phyloP scores from a whole-genome alignment of 164 flowering plant genomes.

The Nymphaea colorata region DNA sequence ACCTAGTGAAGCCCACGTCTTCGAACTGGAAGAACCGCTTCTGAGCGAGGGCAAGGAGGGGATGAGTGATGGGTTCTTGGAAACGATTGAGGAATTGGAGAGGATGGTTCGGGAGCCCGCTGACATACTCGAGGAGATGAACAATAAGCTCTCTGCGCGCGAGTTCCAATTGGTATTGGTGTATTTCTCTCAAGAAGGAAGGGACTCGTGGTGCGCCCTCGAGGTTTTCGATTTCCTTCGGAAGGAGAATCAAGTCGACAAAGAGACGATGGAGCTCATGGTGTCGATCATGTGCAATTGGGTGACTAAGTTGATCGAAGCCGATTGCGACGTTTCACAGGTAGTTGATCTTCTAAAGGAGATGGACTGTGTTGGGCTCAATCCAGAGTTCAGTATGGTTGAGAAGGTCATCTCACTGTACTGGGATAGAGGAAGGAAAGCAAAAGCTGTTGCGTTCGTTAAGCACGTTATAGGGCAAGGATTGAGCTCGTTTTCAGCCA shows the following conservation, averaged over 20 bases:
- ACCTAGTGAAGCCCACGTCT: neutral
- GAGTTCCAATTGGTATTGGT: slow-evolving; percentile 81
- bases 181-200: slow-evolving; percentile 84
- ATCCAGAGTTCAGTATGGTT: slow-evolving; percentile 74
- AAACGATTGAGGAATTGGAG: slow-evolving; percentile 86
- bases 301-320: slow-evolving; percentile 69
- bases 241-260: slow-evolving; percentile 75
- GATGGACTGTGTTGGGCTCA: slow-evolving; percentile 92
- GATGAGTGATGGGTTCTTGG: slow-evolving; percentile 67
- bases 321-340: slow-evolving; percentile 37
- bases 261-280: slow-evolving; percentile 94
- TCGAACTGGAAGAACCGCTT: neutral
- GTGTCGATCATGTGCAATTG: slow-evolving; percentile 90
- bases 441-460: slow-evolving; percentile 50
- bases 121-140: slow-evolving; percentile 76
- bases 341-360: slow-evolving; percentile 79
- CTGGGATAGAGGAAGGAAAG: slow-evolving; percentile 70
- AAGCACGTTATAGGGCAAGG: slow-evolving; percentile 58
- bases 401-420: slow-evolving; percentile 84
- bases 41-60: slow-evolving; percentile 19
- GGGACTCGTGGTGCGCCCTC: slow-evolving; percentile 92
- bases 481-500: slow-evolving; percentile 9
- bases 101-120: slow-evolving; percentile 82
- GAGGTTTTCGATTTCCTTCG: slow-evolving; percentile 94
- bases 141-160: slow-evolving; percentile 50